Base-by-base conservation (phyloP, 2,329 filamentous ascomycete species). In the Botrytis paeoniae region DNA sequence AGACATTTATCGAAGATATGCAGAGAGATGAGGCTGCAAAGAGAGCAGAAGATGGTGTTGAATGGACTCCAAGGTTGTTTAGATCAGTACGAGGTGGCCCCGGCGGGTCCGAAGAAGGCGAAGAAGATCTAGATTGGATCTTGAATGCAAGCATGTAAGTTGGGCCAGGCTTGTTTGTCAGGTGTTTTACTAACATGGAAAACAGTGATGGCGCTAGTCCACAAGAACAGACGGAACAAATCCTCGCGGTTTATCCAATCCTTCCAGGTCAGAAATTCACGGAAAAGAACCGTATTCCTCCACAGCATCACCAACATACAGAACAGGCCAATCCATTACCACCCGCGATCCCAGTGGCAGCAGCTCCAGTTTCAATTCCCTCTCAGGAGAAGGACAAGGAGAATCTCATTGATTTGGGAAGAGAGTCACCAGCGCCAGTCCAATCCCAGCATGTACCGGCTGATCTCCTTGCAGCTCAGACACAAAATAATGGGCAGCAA, bases 51-150 rank as follows among this genome's bases (percentile, higher is more conserved):
- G 90, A 95, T 18, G 92, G 92, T 20, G 85, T 94, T 12, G 93
- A 97, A 76, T 99, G 96, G 96, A 89, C 90, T 48, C 95, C 96
- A 0, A 90, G 91, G 75, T 87, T 98, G 20, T 99, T 99, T 86
- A 89, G 94, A 74, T 84, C 85, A 65, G 92, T 97, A 18, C 87
- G 88, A 62, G 90, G 90, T 37, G 92, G 91, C 1, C 89, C 90
- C 2, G 91, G 91, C 45, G 91, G 90, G 1, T 81, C 87, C 6
- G 93, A 96, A 75, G 91, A 95, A 80, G 93, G 93, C 41, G 93
- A 97, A 81, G 94, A 97, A 80, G 93, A 93, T 76, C 84, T 99
- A 43, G 96, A 98, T 82, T 99, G 94, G 93, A 95, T 98, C 79
- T 93, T 99, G 79, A 92, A 95, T 81, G 92, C 95, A 2, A 86